Base-by-base conservation (phyloP, 2,329 filamentous ascomycete genomes). In the Aureobasidium pullulans region DNA sequence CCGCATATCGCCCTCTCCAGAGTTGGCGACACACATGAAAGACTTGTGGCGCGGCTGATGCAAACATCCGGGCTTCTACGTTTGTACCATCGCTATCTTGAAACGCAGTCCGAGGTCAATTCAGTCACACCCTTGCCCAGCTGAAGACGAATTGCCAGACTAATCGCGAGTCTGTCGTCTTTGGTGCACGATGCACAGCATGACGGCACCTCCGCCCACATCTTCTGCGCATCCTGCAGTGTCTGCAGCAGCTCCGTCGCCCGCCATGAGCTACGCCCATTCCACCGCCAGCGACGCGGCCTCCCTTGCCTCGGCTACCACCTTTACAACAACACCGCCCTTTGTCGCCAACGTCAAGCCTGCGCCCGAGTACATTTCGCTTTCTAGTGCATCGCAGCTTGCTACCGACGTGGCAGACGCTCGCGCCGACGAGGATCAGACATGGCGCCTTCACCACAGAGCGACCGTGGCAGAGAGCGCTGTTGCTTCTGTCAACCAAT, bases 331-430 rank as follows among this genome's bases (percentile, higher is more conserved):
- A 43, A 63, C 63, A 32, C 61, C 65, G 1, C 47, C 53, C 31
- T 63, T 63, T 23, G 66, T 68, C 8, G 54, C 62, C 42, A 65
- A 68, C 47, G 64, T 93, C 60, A 85, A 85, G 47, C 94, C 93
- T 9, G 79, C 87, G 64, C 87, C 94, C 32, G 89, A 86, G 16
- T 99, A 95, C 75, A 92, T 99, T 68, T 92, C 93, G 48, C 80
- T 85, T 34, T 87, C 90, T 47, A 90, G 93, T 61, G 94, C 93
- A 54, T 91, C 90, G 16, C 90, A 96, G 71, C 93, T 96, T 63
- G 86, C 97, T 66, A 93, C 90, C 61, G 90, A 91, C 69, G 86
- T 80, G 84, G 85, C 61, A 60, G 66, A 67, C 47, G 65, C 64
- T 42, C 44, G 54, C 44, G 43, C 54, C 44, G 44, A 58, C n/a